Evolutionary conservation across 2,329 filamentous ascomycete species (phyloP).

Genomic region (Diplodia scrobiculata): DNA sequence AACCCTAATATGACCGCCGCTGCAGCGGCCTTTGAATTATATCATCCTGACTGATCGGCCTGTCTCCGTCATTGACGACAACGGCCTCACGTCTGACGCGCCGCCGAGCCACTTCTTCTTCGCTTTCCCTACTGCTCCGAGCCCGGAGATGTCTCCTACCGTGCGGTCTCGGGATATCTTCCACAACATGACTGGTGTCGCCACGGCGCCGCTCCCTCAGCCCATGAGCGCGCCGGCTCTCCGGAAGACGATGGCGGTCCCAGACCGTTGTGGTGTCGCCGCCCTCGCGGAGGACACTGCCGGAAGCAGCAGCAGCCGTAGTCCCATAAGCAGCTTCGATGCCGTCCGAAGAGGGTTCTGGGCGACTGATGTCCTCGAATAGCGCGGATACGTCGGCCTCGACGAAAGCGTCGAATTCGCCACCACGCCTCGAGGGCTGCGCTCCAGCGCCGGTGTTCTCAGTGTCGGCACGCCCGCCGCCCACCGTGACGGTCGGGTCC

Average conservation of each 20-base stretch:
- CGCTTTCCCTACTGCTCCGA: slow-evolving; percentile 51
- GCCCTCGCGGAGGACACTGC: background rate
- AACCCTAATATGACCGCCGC: slow-evolving; percentile 9
- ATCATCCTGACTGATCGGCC: slow-evolving; percentile 71
- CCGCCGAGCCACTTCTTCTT: slow-evolving; percentile 70
- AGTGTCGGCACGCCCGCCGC: background rate
- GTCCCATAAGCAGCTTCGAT: slow-evolving; percentile 4
- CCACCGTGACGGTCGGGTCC: slow-evolving; percentile 5
- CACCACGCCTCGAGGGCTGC: slow-evolving; percentile 4
- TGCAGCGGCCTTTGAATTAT: slow-evolving; percentile 64
- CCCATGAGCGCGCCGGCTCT: slow-evolving; percentile 14
- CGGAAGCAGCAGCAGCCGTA: too few relatives aligned
- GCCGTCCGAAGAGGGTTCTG: background rate
- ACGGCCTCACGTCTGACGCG: slow-evolving; percentile 82
- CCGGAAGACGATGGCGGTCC: slow-evolving; percentile 8
- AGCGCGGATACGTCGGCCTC: background rate
- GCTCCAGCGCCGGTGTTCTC: background rate
- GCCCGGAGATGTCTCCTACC: slow-evolving; percentile 44
- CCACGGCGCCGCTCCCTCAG: slow-evolving; percentile 2
- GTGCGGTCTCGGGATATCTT: slow-evolving; percentile 21
- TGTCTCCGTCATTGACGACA: slow-evolving; percentile 83
- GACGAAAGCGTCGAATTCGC: slow-evolving; percentile 14
- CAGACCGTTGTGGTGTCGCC: slow-evolving; percentile 12
- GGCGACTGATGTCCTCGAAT: background rate
- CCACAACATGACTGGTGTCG: background rate